Conservation (phyloP, 257 asterid species). For the Lithospermum erythrorhizon region DNA sequence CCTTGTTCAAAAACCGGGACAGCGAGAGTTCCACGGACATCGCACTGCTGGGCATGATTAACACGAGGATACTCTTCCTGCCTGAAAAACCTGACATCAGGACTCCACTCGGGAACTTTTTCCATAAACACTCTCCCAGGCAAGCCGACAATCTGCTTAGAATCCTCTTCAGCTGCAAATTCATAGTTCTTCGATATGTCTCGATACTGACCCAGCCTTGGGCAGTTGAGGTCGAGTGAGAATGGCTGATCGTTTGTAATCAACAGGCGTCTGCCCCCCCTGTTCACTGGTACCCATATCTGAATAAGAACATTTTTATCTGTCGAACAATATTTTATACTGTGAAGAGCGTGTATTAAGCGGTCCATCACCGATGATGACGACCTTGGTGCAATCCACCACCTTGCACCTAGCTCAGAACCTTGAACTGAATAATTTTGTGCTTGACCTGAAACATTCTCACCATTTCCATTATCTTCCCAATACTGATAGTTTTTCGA, state of each 20-base stretch:
- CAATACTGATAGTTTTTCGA: slow-evolving; percentile 19
- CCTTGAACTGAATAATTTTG: slow-evolving; percentile 21
- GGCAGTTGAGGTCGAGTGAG: slow-evolving; percentile 45
- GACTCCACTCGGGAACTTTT: slow-evolving; percentile 91
- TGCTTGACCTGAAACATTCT: slow-evolving; percentile 15
- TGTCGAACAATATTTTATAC: slow-evolving; percentile 41
- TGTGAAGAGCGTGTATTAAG: slow-evolving; percentile 43
- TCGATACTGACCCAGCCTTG: slow-evolving; percentile 62
- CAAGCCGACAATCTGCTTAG: slow-evolving; percentile 52
- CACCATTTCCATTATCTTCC: slow-evolving; percentile 18
- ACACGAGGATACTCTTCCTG: slow-evolving; percentile 77
- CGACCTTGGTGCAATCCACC: slow-evolving; percentile 70
- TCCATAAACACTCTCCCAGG: slow-evolving; percentile 79
- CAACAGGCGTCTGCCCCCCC: slow-evolving; percentile 58
- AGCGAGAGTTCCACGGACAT: slow-evolving; percentile 81
- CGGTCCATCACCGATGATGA: slow-evolving; percentile 62
- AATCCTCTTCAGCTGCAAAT: slow-evolving; percentile 67
- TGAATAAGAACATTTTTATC: slow-evolving; percentile 61
- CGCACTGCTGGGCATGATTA: slow-evolving; percentile 54
- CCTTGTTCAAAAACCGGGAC: slow-evolving; percentile 89
- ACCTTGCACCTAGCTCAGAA: slow-evolving; percentile 30
- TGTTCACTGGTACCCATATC: slow-evolving; percentile 72
- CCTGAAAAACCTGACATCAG: slow-evolving; percentile 68
- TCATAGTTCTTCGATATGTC: slow-evolving; percentile 55
- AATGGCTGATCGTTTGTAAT: slow-evolving; percentile 58